phyloP scores from a whole-genome alignment of 192 early-diverging fungal species.

The Coemansia guatemalensis region DNA sequence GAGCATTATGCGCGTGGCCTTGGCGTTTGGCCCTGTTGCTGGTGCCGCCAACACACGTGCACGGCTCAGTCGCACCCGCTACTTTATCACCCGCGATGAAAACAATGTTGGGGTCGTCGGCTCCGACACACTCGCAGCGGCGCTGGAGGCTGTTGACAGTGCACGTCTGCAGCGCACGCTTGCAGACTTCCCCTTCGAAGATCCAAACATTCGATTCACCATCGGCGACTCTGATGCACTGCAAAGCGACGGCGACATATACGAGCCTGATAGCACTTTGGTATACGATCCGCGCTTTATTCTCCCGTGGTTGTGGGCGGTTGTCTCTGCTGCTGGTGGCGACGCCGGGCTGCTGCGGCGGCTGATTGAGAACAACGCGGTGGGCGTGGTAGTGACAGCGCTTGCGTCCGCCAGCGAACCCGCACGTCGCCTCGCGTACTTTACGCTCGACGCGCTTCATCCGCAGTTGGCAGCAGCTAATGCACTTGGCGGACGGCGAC shows the following conservation, averaged over 20 bases:
- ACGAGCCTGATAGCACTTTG: slow-evolving; percentile 6
- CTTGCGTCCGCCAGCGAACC: slow-evolving; percentile 32
- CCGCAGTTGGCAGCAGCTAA: slow-evolving; percentile 8
- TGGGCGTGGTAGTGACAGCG: slow-evolving; percentile 35
- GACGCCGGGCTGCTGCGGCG: slow-evolving; percentile 14
- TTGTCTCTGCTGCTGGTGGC: slow-evolving; percentile 20
- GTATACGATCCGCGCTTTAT: slow-evolving; percentile 39
- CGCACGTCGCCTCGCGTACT: slow-evolving; percentile 46
- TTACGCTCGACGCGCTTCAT: slow-evolving; percentile 30
- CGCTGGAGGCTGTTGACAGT: slow-evolving; percentile 24
- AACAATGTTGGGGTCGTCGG: slow-evolving; percentile 40
- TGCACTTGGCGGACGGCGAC: slow-evolving; percentile 20
- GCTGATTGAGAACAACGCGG: slow-evolving; percentile 37
- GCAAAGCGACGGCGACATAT: background rate
- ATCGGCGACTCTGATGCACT: slow-evolving; percentile 4
- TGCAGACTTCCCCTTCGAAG: slow-evolving; percentile 28
- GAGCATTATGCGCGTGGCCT: slow-evolving; percentile 37
- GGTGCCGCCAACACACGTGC: slow-evolving; percentile 19
- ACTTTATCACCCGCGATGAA: slow-evolving; percentile 42
- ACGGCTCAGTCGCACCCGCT: slow-evolving; percentile 26
- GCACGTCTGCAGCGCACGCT: slow-evolving; percentile 29
- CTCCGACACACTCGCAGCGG: slow-evolving; percentile 30
- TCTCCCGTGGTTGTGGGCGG: slow-evolving; percentile 41
- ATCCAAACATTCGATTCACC: background rate
- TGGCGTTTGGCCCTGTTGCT: slow-evolving; percentile 43